Conservation (phyloP, 257 asterid species). For the Scutellaria galericulata region DNA sequence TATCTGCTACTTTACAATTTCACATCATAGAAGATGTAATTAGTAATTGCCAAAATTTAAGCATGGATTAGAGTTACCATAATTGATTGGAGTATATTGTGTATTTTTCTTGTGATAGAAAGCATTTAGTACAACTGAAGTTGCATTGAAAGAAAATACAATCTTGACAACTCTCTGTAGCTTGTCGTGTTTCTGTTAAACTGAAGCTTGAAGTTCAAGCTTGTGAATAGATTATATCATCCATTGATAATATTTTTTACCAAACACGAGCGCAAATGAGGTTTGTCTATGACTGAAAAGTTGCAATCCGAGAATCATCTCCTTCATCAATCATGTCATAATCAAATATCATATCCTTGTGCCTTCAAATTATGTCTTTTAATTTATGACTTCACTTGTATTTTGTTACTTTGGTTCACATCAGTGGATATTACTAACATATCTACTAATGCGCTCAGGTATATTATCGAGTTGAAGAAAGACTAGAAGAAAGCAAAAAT, state of each 20-base stretch:
- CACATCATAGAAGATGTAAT: background rate
- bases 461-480: slow-evolving; percentile 73
- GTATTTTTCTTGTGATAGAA: background rate
- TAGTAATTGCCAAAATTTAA: background rate
- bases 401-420: no score
- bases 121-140: no score
- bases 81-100: no score
- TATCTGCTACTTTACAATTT: background rate
- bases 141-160: no score
- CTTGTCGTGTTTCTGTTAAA: background rate
- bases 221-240: background rate
- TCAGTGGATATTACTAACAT: background rate
- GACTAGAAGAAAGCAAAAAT: slow-evolving; percentile 32
- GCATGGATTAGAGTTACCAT: no score
- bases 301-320: background rate
- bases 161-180: no score
- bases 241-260: background rate
- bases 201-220: background rate
- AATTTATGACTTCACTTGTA: background rate
- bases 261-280: background rate
- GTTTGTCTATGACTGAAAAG: background rate
- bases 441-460: slow-evolving; percentile 51
- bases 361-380: background rate
- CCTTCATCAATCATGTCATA: background rate
- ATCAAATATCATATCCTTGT: background rate